Percentiles rank a stretch among this genome's conserved stretches.
These are phyloP conservation scores for Apiotrichum gracile DNA, from an alignment of 1,284 basidiomycete genomes.

Conservation along the genomic window DNA sequence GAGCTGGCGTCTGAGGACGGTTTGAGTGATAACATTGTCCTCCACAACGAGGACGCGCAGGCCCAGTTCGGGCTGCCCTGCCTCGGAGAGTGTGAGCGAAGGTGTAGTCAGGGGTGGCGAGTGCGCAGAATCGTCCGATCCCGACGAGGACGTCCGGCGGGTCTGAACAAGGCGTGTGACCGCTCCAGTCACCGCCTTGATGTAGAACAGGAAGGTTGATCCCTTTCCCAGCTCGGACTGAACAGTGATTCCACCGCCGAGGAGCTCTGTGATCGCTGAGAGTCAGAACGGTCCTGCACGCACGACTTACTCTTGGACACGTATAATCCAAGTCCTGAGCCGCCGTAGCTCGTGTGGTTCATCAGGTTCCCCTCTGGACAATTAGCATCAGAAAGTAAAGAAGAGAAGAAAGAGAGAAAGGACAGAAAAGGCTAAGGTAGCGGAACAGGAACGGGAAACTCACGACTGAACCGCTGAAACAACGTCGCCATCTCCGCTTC, in stretches of 20 bases:
- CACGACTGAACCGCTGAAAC: constrained; percentile 41
- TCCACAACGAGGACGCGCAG: constrained; percentile 35
- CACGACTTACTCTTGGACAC: constrained; percentile 22
- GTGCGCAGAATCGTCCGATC: no score
- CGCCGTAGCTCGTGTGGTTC: constrained; percentile 30
- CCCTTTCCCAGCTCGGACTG: constrained; percentile 33
- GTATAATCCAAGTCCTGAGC: constrained; percentile 34
- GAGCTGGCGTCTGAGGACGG: constrained; percentile 45
- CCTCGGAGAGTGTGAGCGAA: no score
- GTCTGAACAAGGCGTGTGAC: no score
- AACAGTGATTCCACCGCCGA: constrained; percentile 42
- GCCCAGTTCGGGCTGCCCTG: no score
- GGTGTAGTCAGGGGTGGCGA: no score
- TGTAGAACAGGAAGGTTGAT: constrained; percentile 45
- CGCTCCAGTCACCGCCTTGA: constrained; percentile 21
- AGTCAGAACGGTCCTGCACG: constrained; percentile 8
- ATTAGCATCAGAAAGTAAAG: no score
- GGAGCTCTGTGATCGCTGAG: constrained; percentile 35
- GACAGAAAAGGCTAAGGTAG: no score
- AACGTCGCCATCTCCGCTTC: constrained; percentile 35
- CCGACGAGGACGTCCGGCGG: no score
- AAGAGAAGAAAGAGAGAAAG: no score
- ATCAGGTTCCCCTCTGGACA: constrained; percentile 19
- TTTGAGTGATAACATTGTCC: constrained; percentile 49
- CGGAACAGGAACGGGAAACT: constrained; percentile 27